Evolutionary conservation across 208 protist genomes (phyloP), one percentile per base, ranked within the genome.

Genomic region (Trypanosomatidae sp.): DNA sequence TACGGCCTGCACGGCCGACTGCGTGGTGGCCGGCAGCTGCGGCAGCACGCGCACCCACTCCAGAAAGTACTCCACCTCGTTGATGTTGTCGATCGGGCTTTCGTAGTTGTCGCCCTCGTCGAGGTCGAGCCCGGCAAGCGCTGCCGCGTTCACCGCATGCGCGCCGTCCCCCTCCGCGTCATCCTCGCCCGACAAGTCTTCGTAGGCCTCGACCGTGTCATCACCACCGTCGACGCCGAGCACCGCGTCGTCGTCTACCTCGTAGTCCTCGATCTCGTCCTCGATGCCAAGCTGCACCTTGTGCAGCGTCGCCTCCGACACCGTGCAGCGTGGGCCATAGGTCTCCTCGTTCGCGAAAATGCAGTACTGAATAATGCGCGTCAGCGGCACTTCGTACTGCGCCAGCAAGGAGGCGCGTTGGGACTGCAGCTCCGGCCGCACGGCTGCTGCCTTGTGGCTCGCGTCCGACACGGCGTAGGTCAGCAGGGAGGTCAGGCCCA

Each of bases 21-120:
- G 77, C 65, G 69, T 52, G 25, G 69, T n/a, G 2, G 52, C 39
- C 13, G 70, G 69, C 39, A 66, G 52, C 56, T 84, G 77, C 55
- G 71, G 60, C 46, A 77, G 15, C 53, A 73, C 25, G 62, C 62
- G 73, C 39, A 77, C 68, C 79, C 78, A 88, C 22, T 65, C 30
- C 17, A 80, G 30, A 58, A 94, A 93, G 41, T 81, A 76, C 2
- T 88, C 59, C 25, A 92, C 92, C 77, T 97, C 92, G 66, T 94
- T 95, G 46, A 97, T 81, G 62, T 92, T 86, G 58, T 97, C 92
- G 66, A 97, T 97, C 13, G 90, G 90, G 73, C 92, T 95, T 56
- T 88, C 81, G 75, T 97, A 97, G 71, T 92, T 79, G 70, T 97
- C 92, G 28, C 86, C 91, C 71, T 96, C 91, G 66, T 96, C 91